phyloP scores from a whole-genome alignment of 768 basidiomycete species.

The Leccinellum rugosiceps region DNA sequence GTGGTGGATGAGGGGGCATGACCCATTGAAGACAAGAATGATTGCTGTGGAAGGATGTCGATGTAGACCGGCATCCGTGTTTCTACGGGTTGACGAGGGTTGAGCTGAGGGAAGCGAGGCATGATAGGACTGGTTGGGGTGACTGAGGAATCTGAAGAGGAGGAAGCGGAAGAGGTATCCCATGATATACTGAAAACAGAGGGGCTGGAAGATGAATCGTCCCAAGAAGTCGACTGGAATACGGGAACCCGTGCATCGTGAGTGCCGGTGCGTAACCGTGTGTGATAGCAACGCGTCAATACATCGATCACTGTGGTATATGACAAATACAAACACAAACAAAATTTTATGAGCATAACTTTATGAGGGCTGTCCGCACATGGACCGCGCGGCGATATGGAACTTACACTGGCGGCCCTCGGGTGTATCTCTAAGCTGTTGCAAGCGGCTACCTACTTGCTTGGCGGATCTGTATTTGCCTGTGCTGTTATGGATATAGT shows the following conservation, averaged over 20 bases:
- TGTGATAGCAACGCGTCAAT: constrained; percentile 33
- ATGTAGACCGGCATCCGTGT: constrained; percentile 33
- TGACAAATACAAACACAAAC: constrained; percentile 32
- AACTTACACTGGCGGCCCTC: constrained; percentile 68
- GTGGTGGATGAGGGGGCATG: background rate
- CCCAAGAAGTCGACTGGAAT: constrained; percentile 11
- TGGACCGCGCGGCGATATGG: constrained; percentile 17
- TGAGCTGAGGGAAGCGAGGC: constrained; percentile 21
- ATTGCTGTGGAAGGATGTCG: constrained; percentile 29
- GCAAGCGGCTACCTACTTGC: constrained; percentile 77
- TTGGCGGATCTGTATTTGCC: constrained; percentile 71
- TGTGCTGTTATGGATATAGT: constrained; percentile 67
- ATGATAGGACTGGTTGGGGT: constrained; percentile 17
- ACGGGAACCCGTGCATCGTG: constrained; percentile 17
- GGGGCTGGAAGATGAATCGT: constrained; percentile 14
- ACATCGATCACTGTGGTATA: constrained; percentile 32
- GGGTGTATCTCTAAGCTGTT: constrained; percentile 72
- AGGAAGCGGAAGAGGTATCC: constrained; percentile 17
- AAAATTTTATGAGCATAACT: constrained; percentile 20
- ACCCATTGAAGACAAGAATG: constrained; percentile 7
- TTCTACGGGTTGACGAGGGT: constrained; percentile 19
- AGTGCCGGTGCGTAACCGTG: constrained; percentile 22
- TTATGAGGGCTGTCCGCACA: constrained; percentile 22
- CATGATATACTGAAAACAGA: constrained; percentile 28
- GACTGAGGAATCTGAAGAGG: constrained; percentile 18